phyloP scores from a whole-genome alignment of 2,329 filamentous ascomycete species.

The Stachybotrys echinatus region DNA sequence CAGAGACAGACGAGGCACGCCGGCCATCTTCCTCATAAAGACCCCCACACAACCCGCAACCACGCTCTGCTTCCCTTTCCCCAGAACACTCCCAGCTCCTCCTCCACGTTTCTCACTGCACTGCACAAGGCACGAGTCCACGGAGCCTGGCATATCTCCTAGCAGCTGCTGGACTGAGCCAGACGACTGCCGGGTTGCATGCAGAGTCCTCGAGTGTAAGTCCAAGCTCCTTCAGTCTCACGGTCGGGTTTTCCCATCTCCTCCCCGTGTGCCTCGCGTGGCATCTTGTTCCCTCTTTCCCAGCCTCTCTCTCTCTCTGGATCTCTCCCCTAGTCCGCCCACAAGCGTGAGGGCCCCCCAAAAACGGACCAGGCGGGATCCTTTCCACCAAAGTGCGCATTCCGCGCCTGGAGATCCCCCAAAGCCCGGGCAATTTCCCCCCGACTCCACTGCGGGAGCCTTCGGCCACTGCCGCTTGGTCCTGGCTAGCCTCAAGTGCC shows the following conservation, averaged over 20 bases:
- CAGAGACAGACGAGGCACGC: neutral
- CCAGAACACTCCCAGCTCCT: neutral
- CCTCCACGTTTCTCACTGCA: neutral
- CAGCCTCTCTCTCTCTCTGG: neutral
- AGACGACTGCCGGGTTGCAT: no score
- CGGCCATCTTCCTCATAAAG: neutral
- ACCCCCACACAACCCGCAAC: neutral
- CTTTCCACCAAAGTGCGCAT: neutral
- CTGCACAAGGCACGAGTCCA: neutral
- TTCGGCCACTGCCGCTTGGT: neutral
- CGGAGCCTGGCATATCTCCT: neutral
- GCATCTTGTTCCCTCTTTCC: neutral
- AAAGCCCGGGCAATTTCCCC: neutral
- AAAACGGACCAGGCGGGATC: neutral
- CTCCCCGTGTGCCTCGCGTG: neutral
- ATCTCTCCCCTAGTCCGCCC: neutral
- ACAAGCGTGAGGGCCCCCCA: no score
- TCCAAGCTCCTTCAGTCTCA: neutral
- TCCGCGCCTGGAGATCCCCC: neutral
- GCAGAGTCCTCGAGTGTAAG: neutral
- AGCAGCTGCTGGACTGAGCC: no score
- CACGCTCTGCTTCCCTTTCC: neutral
- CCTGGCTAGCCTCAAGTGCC: neutral
- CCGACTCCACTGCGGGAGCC: neutral
- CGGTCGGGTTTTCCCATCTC: neutral